Evolutionary conservation across 208 protist species (phyloP).

Genomic region (Histomonas meleagridis): DNA sequence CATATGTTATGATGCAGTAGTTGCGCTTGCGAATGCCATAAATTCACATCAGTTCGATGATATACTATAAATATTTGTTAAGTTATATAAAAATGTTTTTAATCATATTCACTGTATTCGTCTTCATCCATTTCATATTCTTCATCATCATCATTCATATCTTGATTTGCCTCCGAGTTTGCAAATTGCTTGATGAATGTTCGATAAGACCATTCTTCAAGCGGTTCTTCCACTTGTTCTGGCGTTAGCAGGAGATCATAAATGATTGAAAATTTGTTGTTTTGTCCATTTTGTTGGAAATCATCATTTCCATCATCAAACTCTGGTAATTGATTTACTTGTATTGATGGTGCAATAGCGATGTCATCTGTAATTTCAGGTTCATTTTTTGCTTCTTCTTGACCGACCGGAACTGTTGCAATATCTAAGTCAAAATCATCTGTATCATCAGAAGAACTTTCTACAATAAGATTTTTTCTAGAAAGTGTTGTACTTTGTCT

Average conservation of each 20-base stretch:
- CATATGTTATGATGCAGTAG: neutral
- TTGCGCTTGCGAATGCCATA: neutral
- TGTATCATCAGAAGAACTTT: neutral
- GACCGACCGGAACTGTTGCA: neutral
- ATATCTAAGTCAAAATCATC: constrained; percentile 26
- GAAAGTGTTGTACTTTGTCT: neutral
- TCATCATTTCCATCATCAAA: neutral
- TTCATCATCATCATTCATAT: neutral
- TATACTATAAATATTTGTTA: too few species aligned
- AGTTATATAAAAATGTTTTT: too few species aligned
- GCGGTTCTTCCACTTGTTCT: neutral
- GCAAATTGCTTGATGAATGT: neutral
- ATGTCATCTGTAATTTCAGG: neutral
- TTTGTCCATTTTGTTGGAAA: neutral
- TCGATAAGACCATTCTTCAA: neutral
- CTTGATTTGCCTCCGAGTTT: neutral
- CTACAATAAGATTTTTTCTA: neutral
- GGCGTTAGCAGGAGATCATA: neutral
- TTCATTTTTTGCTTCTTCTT: neutral
- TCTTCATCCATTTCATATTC: neutral
- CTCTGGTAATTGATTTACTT: neutral
- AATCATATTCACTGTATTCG: neutral
- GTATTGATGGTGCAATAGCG: neutral
- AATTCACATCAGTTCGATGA: too few species aligned
- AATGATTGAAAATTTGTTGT: neutral